A percentile compares a stretch with the other conserved stretches of the same genome.
Conservation (phyloP, 1,284 basidiomycete genomes). For the Apiotrichum mycotoxinovorans region DNA sequence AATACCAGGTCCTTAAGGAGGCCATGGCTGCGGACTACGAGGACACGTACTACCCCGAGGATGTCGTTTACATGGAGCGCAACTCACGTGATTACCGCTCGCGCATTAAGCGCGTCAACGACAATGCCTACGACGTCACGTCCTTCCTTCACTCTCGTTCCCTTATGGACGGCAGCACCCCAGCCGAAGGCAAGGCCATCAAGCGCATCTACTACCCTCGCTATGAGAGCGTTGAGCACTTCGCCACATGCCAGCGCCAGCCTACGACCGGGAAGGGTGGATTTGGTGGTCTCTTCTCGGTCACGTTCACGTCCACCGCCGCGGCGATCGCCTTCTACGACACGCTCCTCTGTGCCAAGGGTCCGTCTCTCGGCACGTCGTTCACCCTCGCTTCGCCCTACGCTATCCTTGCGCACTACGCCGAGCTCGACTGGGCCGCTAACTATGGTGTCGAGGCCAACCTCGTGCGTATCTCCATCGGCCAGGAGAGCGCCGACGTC, state of each 20-base stretch:
- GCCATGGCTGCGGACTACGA: conserved; percentile 67
- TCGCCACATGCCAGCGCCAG: conserved; percentile 57
- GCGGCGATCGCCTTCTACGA: conserved; percentile 86
- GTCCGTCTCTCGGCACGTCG: conserved; percentile 91
- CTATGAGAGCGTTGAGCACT: conserved; percentile 70
- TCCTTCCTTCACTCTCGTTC: conserved; percentile 69
- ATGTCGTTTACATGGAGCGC: conserved; percentile 94
- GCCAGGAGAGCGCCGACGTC: conserved; percentile 70
- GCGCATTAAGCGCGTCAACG: conserved; percentile 74
- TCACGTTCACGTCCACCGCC: conserved; percentile 70
- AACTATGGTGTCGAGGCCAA: conserved; percentile 78
- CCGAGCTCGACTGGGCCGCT: conserved; percentile 88
- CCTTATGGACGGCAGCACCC: conserved; percentile 33
- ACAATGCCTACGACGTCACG: conserved; percentile 77
- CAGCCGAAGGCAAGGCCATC: conserved; percentile 55
- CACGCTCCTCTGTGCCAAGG: conserved; percentile 75
- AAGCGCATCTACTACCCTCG: conserved; percentile 89
- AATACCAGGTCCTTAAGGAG: conserved; percentile 65
- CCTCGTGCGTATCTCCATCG: conserved; percentile 84
- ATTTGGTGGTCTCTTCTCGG: conserved; percentile 86
- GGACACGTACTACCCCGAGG: conserved; percentile 85
- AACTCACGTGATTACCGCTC: conserved; percentile 88
- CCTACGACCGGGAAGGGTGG: conserved; percentile 58
- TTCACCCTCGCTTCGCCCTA: conserved; percentile 94
- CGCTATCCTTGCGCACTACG: conserved; percentile 86